Evolutionary conservation across 2,329 filamentous ascomycete species (phyloP).

Genomic region (Penicillium sp.): DNA sequence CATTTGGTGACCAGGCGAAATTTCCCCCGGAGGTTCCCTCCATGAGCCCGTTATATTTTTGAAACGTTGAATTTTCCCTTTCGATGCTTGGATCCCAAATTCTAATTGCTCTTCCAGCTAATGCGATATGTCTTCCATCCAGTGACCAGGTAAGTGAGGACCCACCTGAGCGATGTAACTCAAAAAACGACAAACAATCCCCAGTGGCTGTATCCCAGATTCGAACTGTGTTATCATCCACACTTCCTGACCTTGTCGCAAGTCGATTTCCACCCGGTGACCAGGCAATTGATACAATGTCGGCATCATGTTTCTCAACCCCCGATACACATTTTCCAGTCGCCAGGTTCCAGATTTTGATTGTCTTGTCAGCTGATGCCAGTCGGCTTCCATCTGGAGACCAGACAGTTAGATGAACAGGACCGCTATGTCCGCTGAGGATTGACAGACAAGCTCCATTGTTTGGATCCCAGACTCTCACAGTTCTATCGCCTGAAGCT

Average conservation of each 20-base stretch:
- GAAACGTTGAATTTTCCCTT: not conserved
- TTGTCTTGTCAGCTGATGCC: too few relatives aligned
- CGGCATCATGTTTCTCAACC: not conserved
- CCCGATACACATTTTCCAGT: not conserved
- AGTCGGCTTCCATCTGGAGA: too few relatives aligned
- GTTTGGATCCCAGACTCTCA: not conserved
- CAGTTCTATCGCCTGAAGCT: not conserved
- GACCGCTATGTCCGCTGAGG: too few relatives aligned
- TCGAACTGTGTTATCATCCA: not conserved
- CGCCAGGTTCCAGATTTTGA: too few relatives aligned
- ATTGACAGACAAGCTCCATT: not conserved
- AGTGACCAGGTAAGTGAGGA: not conserved
- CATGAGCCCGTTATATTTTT: not conserved
- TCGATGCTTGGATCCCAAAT: not conserved
- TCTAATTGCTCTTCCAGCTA: not conserved
- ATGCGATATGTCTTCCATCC: not conserved
- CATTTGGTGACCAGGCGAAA: not conserved
- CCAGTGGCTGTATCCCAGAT: not conserved
- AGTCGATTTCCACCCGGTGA: not conserved
- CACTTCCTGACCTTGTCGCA: not conserved
- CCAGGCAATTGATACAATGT: not conserved
- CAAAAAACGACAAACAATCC: not conserved
- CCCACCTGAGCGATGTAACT: not conserved
- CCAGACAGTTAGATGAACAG: too few relatives aligned
- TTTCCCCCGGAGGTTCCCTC: not conserved